These are phyloP conservation scores for Plasmopara viticola DNA, from an alignment of 352 stramenopile genomes.

Conservation along the genomic window DNA sequence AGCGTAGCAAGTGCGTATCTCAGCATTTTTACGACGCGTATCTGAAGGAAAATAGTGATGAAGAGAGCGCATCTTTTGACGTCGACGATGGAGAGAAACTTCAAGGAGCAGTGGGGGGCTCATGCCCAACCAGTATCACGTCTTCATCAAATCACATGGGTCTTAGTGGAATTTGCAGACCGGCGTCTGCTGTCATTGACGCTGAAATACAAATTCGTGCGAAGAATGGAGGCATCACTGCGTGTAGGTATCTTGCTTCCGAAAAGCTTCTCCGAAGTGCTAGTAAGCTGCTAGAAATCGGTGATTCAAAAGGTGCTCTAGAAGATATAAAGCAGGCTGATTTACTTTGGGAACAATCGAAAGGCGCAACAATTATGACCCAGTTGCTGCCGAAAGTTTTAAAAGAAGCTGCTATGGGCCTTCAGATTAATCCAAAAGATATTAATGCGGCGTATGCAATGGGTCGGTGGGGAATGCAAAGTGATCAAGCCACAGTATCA, in stretches of 20 bases:
- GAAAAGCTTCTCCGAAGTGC: conserved; percentile 14
- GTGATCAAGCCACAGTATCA: conserved; percentile 13
- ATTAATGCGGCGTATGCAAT: conserved; percentile 27
- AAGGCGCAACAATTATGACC: conserved; percentile 5
- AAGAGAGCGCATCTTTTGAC: not conserved
- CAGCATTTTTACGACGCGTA: conserved; percentile 20
- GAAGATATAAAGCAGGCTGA: conserved; percentile 21
- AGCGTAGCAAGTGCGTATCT: conserved; percentile 18
- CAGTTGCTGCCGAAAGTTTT: conserved; percentile 16
- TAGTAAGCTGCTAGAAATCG: conserved; percentile 9
- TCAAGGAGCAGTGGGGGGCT: conserved; percentile 8
- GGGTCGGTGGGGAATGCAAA: conserved; percentile 25
- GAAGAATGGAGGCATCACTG: conserved; percentile 16
- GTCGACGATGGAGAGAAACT: conserved; percentile 9
- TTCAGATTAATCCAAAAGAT: conserved; percentile 24
- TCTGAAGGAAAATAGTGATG: conserved; percentile 12
- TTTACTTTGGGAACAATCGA: conserved; percentile 24
- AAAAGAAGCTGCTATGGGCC: conserved; percentile 15
- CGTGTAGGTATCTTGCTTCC: conserved; percentile 25
- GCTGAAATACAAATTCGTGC: conserved; percentile 21
- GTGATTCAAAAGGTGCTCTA: conserved; percentile 19
- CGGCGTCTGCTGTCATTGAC: conserved; percentile 22
- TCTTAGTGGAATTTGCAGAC: conserved; percentile 14
- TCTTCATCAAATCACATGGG: conserved; percentile 11
- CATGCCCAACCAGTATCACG: conserved; percentile 8